A percentile compares a stretch with the other conserved stretches of the same genome.
Evolutionary conservation across 1,284 basidiomycete genomes (phyloP).

Genomic region (Trametes hirsuta): DNA sequence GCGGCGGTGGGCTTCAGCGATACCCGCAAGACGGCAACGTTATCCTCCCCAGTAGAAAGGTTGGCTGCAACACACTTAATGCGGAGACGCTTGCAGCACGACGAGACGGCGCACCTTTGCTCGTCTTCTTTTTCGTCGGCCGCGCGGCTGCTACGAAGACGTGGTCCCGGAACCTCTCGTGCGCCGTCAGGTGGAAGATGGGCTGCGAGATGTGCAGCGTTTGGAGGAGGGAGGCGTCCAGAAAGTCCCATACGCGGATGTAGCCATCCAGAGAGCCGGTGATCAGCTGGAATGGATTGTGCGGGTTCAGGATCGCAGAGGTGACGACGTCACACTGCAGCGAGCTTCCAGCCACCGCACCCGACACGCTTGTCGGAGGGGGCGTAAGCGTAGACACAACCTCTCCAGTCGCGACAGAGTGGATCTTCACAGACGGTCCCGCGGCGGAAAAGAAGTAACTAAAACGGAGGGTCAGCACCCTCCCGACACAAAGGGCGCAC

Average conservation of each 20-base stretch:
- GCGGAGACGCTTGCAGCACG: neutral
- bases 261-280: constrained; percentile 85
- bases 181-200: constrained; percentile 73
- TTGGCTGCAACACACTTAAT: constrained; percentile 13
- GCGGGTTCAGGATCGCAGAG: constrained; percentile 78
- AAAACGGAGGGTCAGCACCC: constrained; percentile 13
- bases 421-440: constrained; percentile 79
- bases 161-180: constrained; percentile 65
- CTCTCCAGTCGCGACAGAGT: constrained; percentile 75
- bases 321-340: constrained; percentile 59
- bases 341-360: constrained; percentile 42
- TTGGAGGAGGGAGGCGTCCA: constrained; percentile 82
- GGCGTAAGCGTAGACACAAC: constrained; percentile 79
- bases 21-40: constrained; percentile 60
- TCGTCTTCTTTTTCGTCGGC: constrained; percentile 49
- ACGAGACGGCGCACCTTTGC: constrained; percentile 44
- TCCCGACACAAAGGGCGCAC: constrained; percentile 33
- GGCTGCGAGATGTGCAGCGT: constrained; percentile 73
- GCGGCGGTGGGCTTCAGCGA: constrained; percentile 56
- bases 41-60: constrained; percentile 44
- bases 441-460: constrained; percentile 90
- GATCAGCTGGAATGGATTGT: constrained; percentile 89
- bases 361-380: constrained; percentile 44
- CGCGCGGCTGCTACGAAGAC: constrained; percentile 72
- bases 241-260: constrained; percentile 92